phyloP scores from a whole-genome alignment of 2,329 filamentous ascomycete genomes.

The Scorias spongiosa region DNA sequence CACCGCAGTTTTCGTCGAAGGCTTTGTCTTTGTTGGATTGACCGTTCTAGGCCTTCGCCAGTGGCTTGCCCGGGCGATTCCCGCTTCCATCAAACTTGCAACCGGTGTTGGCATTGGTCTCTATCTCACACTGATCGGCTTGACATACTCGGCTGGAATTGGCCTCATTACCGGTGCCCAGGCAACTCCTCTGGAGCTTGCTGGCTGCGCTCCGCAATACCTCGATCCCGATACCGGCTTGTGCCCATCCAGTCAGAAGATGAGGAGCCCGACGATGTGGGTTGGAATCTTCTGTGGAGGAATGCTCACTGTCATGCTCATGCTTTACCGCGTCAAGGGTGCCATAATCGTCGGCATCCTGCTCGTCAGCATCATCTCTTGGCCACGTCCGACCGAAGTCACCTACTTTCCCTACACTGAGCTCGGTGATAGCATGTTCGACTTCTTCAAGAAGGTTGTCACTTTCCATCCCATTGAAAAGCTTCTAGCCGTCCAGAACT shows the following conservation, averaged over 20 bases:
- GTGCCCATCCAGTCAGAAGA: conserved; percentile 53
- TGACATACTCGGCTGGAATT: conserved; percentile 71
- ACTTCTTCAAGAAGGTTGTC: conserved; percentile 81
- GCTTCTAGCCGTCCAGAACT: conserved; percentile 57
- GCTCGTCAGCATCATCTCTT: conserved; percentile 75
- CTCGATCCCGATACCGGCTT: conserved; percentile 31
- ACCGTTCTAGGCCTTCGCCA: conserved; percentile 71
- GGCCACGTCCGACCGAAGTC: conserved; percentile 61
- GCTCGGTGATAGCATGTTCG: conserved; percentile 54
- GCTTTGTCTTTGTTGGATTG: conserved; percentile 68
- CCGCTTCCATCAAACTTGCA: conserved; percentile 71
- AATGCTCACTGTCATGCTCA: conserved; percentile 61
- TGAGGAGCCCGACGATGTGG: conserved; percentile 76
- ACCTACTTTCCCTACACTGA: conserved; percentile 67
- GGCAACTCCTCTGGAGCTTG: conserved; percentile 56
- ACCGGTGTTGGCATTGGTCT: conserved; percentile 76
- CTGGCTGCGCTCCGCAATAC: conserved; percentile 50
- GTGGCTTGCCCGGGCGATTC: conserved; percentile 74
- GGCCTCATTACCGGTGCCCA: conserved; percentile 57
- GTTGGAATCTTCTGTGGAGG: conserved; percentile 78
- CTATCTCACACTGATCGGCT: conserved; percentile 60
- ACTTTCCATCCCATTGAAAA: conserved; percentile 64
- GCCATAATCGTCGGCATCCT: conserved; percentile 73
- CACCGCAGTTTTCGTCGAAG: conserved; percentile 79
- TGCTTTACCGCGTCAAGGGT: conserved; percentile 77